phyloP scores from a whole-genome alignment of 257 asterid genomes.

The Forsythia viridissima region DNA sequence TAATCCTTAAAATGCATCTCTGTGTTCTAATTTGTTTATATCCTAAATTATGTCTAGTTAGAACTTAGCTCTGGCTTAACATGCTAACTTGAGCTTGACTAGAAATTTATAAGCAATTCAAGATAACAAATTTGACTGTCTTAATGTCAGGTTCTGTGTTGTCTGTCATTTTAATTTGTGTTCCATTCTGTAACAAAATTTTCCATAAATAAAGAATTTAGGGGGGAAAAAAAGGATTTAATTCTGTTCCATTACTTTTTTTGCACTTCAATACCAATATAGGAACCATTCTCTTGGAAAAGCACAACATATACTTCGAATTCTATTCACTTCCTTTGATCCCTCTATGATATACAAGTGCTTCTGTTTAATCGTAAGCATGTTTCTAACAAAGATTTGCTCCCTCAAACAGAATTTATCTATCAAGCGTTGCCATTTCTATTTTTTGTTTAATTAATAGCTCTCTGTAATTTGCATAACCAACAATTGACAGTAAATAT shows the following conservation, averaged over 20 bases:
- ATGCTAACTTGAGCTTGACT: not conserved
- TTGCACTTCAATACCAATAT: not conserved
- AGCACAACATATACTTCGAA: not conserved
- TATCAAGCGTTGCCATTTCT: not conserved
- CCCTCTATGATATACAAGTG: not conserved
- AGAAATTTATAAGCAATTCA: not conserved
- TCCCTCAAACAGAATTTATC: not conserved
- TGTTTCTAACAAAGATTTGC: not conserved
- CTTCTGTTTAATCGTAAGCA: not conserved
- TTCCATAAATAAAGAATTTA: not conserved
- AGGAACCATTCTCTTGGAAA: not conserved
- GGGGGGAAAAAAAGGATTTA: not conserved
- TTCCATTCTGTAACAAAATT: not conserved
- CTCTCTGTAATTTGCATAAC: not conserved
- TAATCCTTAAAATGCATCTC: not conserved
- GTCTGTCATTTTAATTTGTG: not conserved
- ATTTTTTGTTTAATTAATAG: not conserved
- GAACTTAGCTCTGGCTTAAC: slow-evolving; percentile 12
- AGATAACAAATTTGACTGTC: not conserved
- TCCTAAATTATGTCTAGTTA: not conserved
- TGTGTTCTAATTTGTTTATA: not conserved
- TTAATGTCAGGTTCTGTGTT: not conserved
- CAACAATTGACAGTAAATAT: not conserved
- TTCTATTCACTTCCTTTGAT: not conserved
- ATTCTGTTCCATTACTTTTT: not conserved